Evolutionary conservation across 306 rosid genomes (phyloP).

Genomic region (Cicer cuneatum): DNA sequence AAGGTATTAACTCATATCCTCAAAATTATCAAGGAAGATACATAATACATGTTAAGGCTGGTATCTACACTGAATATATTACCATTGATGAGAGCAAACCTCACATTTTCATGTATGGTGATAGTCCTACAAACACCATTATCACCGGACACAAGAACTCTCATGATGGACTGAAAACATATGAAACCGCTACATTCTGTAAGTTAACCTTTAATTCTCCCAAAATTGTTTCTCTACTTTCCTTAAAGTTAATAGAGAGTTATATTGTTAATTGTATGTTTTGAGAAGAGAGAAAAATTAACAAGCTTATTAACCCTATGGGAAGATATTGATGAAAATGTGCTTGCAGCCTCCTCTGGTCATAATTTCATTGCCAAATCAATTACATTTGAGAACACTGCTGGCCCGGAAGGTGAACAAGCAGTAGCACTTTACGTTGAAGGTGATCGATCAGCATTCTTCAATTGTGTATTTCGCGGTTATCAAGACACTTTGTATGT

Average conservation of each 20-base stretch:
- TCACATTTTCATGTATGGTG: constrained; percentile 70
- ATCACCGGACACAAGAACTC: constrained; percentile 62
- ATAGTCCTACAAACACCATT: constrained; percentile 63
- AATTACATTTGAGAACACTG: constrained; percentile 72
- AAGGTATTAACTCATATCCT: constrained; percentile 64
- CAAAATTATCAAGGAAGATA: constrained; percentile 49
- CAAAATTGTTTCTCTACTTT: too few species aligned
- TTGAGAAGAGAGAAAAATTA: too few species aligned
- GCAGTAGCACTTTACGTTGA: constrained; percentile 63
- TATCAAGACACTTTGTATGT: background rate
- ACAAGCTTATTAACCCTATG: background rate
- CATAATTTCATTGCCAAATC: constrained; percentile 55
- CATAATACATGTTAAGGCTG: constrained; percentile 56
- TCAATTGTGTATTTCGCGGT: background rate
- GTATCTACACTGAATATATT: background rate
- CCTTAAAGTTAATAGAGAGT: too few species aligned
- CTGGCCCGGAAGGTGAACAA: constrained; percentile 65
- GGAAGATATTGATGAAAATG: background rate
- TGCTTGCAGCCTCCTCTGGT: constrained; percentile 45
- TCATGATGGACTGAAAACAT: constrained; percentile 49
- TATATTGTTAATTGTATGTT: too few species aligned
- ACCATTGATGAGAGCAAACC: constrained; percentile 24
- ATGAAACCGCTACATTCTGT: constrained; percentile 50
- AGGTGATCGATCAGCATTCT: background rate
- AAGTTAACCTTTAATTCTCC: constrained; percentile 7